Conservation (phyloP, 768 basidiomycete species). For the Cystobasidiopsis lactophilus region DNA sequence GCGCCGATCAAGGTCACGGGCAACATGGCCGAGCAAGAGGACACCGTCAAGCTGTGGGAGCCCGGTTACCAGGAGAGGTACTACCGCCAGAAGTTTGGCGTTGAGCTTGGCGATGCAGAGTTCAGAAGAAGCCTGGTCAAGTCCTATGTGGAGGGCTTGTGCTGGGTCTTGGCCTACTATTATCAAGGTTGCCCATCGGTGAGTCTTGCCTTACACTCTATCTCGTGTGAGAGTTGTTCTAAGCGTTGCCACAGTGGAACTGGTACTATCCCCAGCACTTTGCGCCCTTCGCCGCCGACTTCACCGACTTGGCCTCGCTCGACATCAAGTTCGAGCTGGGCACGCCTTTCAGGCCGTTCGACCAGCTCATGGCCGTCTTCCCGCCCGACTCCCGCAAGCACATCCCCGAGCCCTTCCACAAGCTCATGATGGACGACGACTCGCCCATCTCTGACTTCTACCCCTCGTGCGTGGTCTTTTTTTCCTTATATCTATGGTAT, state of each 20-base stretch:
- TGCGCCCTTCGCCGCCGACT: constrained; percentile 91
- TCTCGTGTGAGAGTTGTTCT: constrained; percentile 28
- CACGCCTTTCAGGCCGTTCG: constrained; percentile 84
- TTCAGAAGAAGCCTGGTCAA: constrained; percentile 61
- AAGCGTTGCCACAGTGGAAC: constrained; percentile 56
- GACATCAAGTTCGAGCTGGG: constrained; percentile 52
- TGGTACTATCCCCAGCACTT: constrained; percentile 99
- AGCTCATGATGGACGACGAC: constrained; percentile 60
- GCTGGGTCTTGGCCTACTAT: constrained; percentile 92
- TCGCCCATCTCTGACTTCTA: constrained; percentile 96
- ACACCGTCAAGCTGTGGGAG: constrained; percentile 88
- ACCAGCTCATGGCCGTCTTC: constrained; percentile 96
- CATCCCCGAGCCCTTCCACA: constrained; percentile 65
- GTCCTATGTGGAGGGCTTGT: constrained; percentile 76
- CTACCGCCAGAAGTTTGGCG: constrained; percentile 76
- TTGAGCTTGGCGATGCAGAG: constrained; percentile 44
- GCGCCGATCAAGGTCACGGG: constrained; percentile 43
- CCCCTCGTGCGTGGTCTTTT: constrained; percentile 28
- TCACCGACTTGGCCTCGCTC: constrained; percentile 47
- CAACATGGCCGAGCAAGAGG: constrained; percentile 83
- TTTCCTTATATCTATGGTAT: too few species aligned
- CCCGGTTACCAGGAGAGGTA: constrained; percentile 89
- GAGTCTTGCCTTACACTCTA: background rate
- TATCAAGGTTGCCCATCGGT: constrained; percentile 65
- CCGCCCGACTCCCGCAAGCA: constrained; percentile 79